phyloP scores from a whole-genome alignment of 139 green algal genomes.

The Ulvella scutata region DNA sequence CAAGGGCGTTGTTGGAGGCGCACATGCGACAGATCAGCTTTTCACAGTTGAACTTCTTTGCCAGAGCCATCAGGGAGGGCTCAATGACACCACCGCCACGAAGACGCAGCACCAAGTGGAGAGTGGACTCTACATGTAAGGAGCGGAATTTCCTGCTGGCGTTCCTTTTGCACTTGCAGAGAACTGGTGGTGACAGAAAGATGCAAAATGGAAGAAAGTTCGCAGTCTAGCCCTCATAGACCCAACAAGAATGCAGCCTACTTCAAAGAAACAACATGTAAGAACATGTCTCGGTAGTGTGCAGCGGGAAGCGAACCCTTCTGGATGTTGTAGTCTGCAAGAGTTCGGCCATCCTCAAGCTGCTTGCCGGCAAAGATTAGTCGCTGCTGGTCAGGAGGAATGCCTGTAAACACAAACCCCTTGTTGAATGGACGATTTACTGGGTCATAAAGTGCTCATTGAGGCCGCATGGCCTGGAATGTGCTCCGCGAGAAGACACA shows the following conservation, averaged over 20 bases:
- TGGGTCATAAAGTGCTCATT: no score
- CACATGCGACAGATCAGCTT: constrained; percentile 99
- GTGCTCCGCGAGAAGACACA: no score
- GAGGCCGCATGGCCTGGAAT: no score
- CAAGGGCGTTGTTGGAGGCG: not conserved
- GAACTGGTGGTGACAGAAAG: no score
- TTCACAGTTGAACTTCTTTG: constrained; percentile 97
- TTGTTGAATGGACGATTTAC: no score
- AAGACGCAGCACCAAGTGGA: constrained; percentile 97
- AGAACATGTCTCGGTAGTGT: not conserved
- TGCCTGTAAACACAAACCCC: no score
- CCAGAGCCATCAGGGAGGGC: constrained; percentile 92
- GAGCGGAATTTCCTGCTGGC: not conserved
- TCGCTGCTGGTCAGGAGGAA: constrained; percentile 90
- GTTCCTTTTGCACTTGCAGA: not conserved
- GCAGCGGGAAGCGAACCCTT: constrained; percentile 35
- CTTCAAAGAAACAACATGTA: not conserved
- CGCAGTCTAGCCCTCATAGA: no score
- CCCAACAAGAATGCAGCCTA: not conserved
- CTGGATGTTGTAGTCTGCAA: constrained; percentile 98
- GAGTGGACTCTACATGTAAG: constrained; percentile 71
- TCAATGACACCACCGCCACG: constrained; percentile 96
- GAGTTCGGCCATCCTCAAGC: constrained; percentile 88
- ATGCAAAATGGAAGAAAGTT: no score
- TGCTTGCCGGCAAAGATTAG: constrained; percentile 96